phyloP scores from a whole-genome alignment of 352 stramenopile genomes.

The Blastocystis sp. region DNA sequence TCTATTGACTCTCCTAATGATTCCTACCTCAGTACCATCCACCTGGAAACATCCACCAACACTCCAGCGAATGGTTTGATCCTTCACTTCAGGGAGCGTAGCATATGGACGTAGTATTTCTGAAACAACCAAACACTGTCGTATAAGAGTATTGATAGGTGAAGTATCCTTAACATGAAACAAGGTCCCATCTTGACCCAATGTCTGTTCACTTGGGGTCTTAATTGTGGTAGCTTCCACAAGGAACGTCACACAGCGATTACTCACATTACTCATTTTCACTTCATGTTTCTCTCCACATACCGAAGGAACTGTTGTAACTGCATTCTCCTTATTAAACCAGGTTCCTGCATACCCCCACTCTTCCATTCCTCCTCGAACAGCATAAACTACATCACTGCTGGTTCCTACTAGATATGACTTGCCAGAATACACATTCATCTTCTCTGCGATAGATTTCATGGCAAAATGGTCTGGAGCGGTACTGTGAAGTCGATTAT shows the following conservation, averaged over 20 bases:
- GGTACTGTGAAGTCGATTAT: background rate
- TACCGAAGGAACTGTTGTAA: background rate
- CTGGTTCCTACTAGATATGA: constrained; percentile 40
- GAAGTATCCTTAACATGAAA: background rate
- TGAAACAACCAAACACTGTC: background rate
- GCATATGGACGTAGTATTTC: constrained; percentile 5
- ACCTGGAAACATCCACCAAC: constrained; percentile 49
- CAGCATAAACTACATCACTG: constrained; percentile 48
- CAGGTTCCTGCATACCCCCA: constrained; percentile 52
- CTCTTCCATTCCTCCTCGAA: constrained; percentile 59
- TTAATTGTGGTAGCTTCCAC: constrained; percentile 5
- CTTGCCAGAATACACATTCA: constrained; percentile 4
- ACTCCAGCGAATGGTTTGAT: background rate
- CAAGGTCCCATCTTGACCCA: background rate
- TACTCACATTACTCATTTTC: background rate
- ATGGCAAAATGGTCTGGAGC: constrained; percentile 40
- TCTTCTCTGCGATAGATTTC: background rate
- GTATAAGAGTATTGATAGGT: background rate
- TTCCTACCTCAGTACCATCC: background rate
- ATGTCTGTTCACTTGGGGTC: background rate
- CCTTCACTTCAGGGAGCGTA: background rate
- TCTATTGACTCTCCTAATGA: background rate
- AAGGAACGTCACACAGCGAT: constrained; percentile 27
- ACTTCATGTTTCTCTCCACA: background rate
- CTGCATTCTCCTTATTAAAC: constrained; percentile 7